These are phyloP conservation scores for Chlorella sp. DNA, from an alignment of 139 green algal species.

Conservation along the genomic window DNA sequence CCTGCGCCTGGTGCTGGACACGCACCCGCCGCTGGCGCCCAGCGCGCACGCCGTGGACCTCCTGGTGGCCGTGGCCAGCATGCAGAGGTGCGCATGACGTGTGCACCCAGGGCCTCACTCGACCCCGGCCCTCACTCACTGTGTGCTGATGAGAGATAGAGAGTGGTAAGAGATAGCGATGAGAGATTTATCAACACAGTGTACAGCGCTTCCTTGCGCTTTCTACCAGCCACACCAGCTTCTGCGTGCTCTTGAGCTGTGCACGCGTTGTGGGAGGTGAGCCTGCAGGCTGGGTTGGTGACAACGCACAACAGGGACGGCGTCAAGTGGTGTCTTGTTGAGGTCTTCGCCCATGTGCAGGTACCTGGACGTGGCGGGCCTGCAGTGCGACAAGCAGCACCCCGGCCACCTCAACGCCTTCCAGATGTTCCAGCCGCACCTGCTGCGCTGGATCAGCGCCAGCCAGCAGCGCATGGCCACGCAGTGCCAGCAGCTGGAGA, in stretches of 20 bases:
- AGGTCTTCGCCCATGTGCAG: constrained; percentile 5
- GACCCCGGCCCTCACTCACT: too few species aligned
- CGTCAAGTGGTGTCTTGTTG: too few species aligned
- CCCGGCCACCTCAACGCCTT: constrained; percentile 37
- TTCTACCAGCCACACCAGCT: too few species aligned
- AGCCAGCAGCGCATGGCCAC: constrained; percentile 17
- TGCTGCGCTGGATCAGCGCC: constrained; percentile 36
- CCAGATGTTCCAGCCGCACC: constrained; percentile 37
- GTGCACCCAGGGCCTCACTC: too few species aligned
- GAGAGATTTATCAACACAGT: too few species aligned
- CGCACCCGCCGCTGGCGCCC: constrained; percentile 25
- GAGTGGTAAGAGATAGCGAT: too few species aligned
- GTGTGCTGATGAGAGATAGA: too few species aligned
- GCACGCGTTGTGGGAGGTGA: too few species aligned
- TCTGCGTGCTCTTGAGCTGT: too few species aligned
- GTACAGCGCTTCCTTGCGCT: too few species aligned
- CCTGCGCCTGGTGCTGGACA: constrained; percentile 28
- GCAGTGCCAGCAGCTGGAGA: constrained; percentile 26
- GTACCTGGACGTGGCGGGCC: constrained; percentile 19
- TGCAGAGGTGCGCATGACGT: constrained; percentile 43
- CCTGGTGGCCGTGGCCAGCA: constrained; percentile 33
- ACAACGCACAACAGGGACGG: too few species aligned
- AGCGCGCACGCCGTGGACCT: constrained; percentile 32
- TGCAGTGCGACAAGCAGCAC: constrained; percentile 16
- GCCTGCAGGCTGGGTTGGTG: too few species aligned